Percentiles rank a stretch among this genome's conserved stretches.
phyloP scores from a whole-genome alignment of 441 rosid species.

The Corymbia calophylla region DNA sequence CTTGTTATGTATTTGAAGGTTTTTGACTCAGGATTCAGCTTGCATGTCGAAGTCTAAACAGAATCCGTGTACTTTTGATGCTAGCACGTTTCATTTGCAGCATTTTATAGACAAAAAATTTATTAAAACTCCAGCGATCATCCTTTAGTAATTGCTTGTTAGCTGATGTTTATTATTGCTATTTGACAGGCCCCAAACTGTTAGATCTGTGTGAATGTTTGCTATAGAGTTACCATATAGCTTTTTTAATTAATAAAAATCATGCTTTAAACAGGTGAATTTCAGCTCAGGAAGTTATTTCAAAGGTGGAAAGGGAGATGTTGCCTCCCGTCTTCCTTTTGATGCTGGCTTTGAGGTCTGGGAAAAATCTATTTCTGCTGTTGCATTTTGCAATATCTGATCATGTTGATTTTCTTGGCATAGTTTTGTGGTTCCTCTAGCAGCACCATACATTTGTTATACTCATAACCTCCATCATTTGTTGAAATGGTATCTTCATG shows the following conservation, averaged over 20 bases:
- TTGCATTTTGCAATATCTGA: neutral
- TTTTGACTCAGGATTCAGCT: neutral
- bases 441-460: neutral
- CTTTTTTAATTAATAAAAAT: neutral
- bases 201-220: neutral
- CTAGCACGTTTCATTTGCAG: neutral
- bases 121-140: neutral
- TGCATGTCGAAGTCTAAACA: neutral
- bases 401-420: constrained; percentile 2
- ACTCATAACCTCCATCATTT: neutral
- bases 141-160: neutral
- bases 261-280: constrained; percentile 54
- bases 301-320: constrained; percentile 27
- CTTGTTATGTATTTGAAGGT: neutral
- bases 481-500: neutral
- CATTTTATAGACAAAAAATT: neutral
- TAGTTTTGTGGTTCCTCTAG: neutral
- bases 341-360: constrained; percentile 97
- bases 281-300: constrained; percentile 98
- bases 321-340: constrained; percentile 64
- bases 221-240: neutral
- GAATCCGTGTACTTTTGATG: neutral
- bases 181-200: neutral
- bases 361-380: neutral
- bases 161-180: neutral